These are phyloP conservation scores for Fusarium devonianum DNA, from an alignment of 2,329 filamentous ascomycete genomes.

Conservation along the genomic window DNA sequence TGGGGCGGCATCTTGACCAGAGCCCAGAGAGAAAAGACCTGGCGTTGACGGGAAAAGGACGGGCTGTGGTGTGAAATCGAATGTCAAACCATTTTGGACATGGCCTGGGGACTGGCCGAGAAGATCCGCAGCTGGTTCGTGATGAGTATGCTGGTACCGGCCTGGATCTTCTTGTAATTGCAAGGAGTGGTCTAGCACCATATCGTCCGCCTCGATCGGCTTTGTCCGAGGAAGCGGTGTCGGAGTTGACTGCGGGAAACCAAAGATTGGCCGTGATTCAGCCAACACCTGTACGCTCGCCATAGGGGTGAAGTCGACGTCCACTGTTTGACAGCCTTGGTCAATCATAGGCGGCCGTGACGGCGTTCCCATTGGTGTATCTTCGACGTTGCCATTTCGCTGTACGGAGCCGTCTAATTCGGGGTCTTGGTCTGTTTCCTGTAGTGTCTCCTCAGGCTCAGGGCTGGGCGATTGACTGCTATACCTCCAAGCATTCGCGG, in stretches of 20 bases:
- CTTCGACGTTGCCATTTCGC: conserved; percentile 13
- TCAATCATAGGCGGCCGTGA: conserved; percentile 45
- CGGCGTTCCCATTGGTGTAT: conserved; percentile 30
- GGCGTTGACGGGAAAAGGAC: conserved; percentile 27
- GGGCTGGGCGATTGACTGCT: conserved; percentile 75
- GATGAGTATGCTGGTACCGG: conserved; percentile 10
- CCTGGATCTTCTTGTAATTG: conserved; percentile 14
- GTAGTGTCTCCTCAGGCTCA: conserved; percentile 53
- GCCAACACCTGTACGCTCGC: conserved; percentile 42
- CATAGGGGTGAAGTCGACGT: conserved; percentile 41
- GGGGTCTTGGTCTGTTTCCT: conserved; percentile 29
- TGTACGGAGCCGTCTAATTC: conserved; percentile 4
- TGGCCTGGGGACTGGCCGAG: conserved; percentile 21
- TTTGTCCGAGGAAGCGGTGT: conserved; percentile 38
- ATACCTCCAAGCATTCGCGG: conserved; percentile 77
- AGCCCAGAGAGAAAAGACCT: conserved; percentile 17
- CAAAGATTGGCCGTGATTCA: conserved; percentile 36
- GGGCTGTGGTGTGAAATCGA: conserved; percentile 30
- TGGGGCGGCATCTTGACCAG: conserved; percentile 7
- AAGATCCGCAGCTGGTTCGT: conserved; percentile 9
- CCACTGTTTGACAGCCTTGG: conserved; percentile 47
- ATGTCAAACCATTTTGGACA: conserved; percentile 20
- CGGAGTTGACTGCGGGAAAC: conserved; percentile 35
- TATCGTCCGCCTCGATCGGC: conserved; percentile 15
- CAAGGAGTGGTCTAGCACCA: conserved; percentile 16